phyloP scores from a whole-genome alignment of 495 filamentous ascomycete genomes.

The Aspergillus carlsbadensis region DNA sequence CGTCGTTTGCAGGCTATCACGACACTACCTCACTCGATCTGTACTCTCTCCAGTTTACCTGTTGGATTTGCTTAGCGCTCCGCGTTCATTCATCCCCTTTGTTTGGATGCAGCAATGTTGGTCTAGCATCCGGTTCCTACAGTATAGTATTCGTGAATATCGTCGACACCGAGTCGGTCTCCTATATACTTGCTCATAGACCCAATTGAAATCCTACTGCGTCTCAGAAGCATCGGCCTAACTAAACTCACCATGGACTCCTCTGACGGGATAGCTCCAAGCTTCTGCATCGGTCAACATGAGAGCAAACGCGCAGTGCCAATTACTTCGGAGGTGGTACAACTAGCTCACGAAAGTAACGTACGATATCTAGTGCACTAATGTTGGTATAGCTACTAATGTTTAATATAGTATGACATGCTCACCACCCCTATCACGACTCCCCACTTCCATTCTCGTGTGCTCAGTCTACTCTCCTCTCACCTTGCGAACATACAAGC shows the following conservation, averaged over 20 bases:
- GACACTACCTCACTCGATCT: too few species aligned
- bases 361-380: constrained; percentile 26
- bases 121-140: not conserved
- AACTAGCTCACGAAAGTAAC: constrained; percentile 61
- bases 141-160: not conserved
- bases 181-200: not conserved
- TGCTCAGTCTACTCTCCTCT: constrained; percentile 62
- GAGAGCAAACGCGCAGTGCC: constrained; percentile 62
- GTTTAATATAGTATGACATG: constrained; percentile 75
- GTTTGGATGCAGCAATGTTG: not conserved
- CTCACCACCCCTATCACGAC: constrained; percentile 89
- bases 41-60: too few species aligned
- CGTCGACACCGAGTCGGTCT: not conserved
- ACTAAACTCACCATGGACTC: constrained; percentile 37
- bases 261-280: constrained; percentile 55
- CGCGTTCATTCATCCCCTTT: not conserved
- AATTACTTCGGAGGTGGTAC: constrained; percentile 63
- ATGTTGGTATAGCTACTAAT: constrained; percentile 11
- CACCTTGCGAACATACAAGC: constrained; percentile 45
- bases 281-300: constrained; percentile 83
- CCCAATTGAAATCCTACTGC: not conserved
- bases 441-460: constrained; percentile 72
- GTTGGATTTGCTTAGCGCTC: not conserved
- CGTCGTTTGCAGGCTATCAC: too few species aligned
- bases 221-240: not conserved